phyloP scores from a whole-genome alignment of 805 yeast genomes.

The Spathaspora sp. region DNA sequence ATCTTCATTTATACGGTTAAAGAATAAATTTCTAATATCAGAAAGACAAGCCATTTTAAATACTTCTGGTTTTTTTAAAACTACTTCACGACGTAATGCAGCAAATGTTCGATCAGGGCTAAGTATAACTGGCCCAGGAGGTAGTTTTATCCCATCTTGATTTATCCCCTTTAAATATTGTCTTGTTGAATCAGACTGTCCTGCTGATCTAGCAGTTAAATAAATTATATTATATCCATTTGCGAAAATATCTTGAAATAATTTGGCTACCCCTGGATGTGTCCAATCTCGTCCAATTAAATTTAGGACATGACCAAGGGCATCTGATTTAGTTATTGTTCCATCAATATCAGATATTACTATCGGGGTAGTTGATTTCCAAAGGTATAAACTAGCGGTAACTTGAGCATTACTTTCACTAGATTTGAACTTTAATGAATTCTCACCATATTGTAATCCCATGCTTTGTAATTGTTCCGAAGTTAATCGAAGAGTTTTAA shows the following conservation, averaged over 20 bases:
- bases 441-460: constrained; percentile 73
- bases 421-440: constrained; percentile 73
- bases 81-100: constrained; percentile 87
- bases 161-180: constrained; percentile 73
- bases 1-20: constrained; percentile 9
- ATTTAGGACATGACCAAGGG: constrained; percentile 91
- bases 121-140: constrained; percentile 88
- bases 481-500: constrained; percentile 85
- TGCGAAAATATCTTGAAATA: constrained; percentile 78
- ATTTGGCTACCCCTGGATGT: constrained; percentile 88
- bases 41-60: constrained; percentile 95
- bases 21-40: constrained; percentile 76
- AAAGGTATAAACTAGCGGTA: constrained; percentile 68
- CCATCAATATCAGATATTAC: constrained; percentile 98
- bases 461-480: constrained; percentile 81
- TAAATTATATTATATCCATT: constrained; percentile 95
- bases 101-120: constrained; percentile 97
- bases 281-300: constrained; percentile 98
- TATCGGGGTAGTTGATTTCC: constrained; percentile 83
- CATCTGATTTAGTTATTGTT: constrained; percentile 96
- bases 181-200: constrained; percentile 90
- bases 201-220: constrained; percentile 91
- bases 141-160: constrained; percentile 70
- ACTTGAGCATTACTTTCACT: constrained; percentile 80
- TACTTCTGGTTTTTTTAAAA: constrained; percentile 93